Conservation (phyloP, 176 grass and related monocot genomes). For the Cocos nucifera region DNA sequence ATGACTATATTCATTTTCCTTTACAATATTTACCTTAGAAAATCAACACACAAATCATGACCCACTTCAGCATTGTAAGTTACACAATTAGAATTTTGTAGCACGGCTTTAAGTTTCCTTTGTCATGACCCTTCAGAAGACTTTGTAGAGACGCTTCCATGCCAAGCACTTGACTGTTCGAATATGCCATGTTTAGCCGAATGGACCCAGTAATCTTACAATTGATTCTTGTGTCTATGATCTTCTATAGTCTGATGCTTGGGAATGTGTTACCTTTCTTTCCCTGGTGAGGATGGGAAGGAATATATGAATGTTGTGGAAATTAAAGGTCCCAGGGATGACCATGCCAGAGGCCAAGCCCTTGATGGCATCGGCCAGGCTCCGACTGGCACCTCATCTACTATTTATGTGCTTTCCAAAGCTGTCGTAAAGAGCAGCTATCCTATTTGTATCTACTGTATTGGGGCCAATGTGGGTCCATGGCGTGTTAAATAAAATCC, state of each 20-base stretch:
- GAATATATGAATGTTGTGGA: conserved; percentile 69
- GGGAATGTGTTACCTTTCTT: conserved; percentile 26
- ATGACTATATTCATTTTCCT: conserved; percentile 31
- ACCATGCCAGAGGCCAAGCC: conserved; percentile 70
- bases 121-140: conserved; percentile 8
- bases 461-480: no score
- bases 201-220: conserved; percentile 3
- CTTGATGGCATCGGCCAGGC: no score
- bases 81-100: conserved; percentile 29
- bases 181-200: no score
- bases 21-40: conserved; percentile 41
- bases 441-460: no score
- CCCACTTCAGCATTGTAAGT: conserved; percentile 38
- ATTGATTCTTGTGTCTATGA: conserved; percentile 14
- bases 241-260: no score
- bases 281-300: conserved; percentile 65
- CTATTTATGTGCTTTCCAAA: no score
- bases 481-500: no score
- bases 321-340: conserved; percentile 89
- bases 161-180: no score
- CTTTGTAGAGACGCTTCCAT: conserved; percentile 30
- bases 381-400: no score
- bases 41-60: conserved; percentile 67
- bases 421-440: no score
- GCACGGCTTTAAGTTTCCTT: conserved; percentile 28